phyloP scores from a whole-genome alignment of 2,329 filamentous ascomycete species.

The Teratosphaeriaceae sp. region DNA sequence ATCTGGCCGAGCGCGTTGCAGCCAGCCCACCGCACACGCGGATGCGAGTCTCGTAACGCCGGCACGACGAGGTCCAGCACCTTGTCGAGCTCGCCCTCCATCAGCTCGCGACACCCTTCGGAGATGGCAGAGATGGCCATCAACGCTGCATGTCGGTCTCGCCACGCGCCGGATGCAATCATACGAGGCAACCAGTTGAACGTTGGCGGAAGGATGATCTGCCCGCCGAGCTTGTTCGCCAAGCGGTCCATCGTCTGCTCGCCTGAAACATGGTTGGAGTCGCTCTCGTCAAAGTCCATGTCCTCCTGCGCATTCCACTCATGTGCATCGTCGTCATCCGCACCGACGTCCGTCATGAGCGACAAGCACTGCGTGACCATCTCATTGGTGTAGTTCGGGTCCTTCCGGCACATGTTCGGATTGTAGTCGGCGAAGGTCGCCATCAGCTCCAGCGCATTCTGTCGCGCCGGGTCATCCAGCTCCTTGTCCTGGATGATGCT shows the following conservation, averaged over 20 bases:
- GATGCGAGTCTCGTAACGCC: slow-evolving; percentile 80
- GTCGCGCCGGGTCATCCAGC: slow-evolving; percentile 77
- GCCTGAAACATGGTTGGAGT: slow-evolving; percentile 93
- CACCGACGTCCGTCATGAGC: slow-evolving; percentile 93
- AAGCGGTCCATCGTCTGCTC: slow-evolving; percentile 98
- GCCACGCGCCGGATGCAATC: slow-evolving; percentile 93
- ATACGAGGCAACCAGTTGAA: slow-evolving; percentile 97
- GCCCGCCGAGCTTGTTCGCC: slow-evolving; percentile 94
- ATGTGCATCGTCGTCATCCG: slow-evolving; percentile 87
- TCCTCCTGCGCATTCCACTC: slow-evolving; percentile 95
- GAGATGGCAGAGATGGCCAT: slow-evolving; percentile 99
- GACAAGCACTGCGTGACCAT: slow-evolving; percentile 99
- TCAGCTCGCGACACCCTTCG: slow-evolving; percentile 90
- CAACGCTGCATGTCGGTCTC: slow-evolving; percentile 88
- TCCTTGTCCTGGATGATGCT: slow-evolving; percentile 96
- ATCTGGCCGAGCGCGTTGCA: slow-evolving; percentile 99
- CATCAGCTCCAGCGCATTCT: slow-evolving; percentile 95
- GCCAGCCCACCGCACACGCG: slow-evolving; percentile 91
- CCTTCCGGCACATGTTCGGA: slow-evolving; percentile 90
- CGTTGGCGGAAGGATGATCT: slow-evolving; percentile 83
- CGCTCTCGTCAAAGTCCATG: slow-evolving; percentile 91
- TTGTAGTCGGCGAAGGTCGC: slow-evolving; percentile 95
- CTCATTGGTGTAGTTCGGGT: slow-evolving; percentile 81
- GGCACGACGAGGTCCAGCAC: slow-evolving; percentile 93
- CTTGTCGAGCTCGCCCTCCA: slow-evolving; percentile 90